Conservation (phyloP, 1,284 basidiomycete species). For the Sutorius eximius region DNA sequence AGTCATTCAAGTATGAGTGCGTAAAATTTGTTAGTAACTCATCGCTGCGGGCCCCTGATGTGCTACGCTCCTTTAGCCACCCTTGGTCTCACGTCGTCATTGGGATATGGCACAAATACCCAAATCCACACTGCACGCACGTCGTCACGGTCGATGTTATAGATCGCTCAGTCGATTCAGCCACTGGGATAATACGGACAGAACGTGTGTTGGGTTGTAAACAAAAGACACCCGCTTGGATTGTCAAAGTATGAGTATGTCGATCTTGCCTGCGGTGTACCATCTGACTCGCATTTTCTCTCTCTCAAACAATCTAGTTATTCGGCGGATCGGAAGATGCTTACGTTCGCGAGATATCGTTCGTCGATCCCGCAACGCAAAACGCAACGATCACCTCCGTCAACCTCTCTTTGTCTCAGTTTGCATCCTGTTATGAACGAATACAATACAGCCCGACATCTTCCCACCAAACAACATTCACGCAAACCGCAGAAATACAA, state of each 20-base stretch:
- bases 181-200: constrained; percentile 85
- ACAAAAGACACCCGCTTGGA: constrained; percentile 82
- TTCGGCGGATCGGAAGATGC: constrained; percentile 91
- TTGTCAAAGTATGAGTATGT: constrained; percentile 78
- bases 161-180: constrained; percentile 78
- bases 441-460: constrained; percentile 83
- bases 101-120: constrained; percentile 94
- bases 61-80: constrained; percentile 53
- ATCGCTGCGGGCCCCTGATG: constrained; percentile 20
- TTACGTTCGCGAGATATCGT: constrained; percentile 91
- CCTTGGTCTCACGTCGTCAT: constrained; percentile 85
- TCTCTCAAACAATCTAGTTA: constrained; percentile 46
- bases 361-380: constrained; percentile 79
- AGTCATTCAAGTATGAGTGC: constrained; percentile 72
- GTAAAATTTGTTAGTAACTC: constrained; percentile 26
- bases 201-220: constrained; percentile 85
- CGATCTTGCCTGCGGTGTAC: not conserved
- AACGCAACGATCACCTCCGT: constrained; percentile 83
- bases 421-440: constrained; percentile 85
- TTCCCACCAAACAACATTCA: constrained; percentile 61
- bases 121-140: constrained; percentile 90
- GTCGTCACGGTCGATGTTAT: constrained; percentile 90
- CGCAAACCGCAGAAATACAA: constrained; percentile 84
- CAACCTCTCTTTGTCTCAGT: constrained; percentile 88
- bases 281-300: constrained; percentile 6